A percentile compares a stretch with the other conserved stretches of the same genome.
Evolutionary conservation across 2,329 filamentous ascomycete species (phyloP).

Genomic region (Epichloe scottii): DNA sequence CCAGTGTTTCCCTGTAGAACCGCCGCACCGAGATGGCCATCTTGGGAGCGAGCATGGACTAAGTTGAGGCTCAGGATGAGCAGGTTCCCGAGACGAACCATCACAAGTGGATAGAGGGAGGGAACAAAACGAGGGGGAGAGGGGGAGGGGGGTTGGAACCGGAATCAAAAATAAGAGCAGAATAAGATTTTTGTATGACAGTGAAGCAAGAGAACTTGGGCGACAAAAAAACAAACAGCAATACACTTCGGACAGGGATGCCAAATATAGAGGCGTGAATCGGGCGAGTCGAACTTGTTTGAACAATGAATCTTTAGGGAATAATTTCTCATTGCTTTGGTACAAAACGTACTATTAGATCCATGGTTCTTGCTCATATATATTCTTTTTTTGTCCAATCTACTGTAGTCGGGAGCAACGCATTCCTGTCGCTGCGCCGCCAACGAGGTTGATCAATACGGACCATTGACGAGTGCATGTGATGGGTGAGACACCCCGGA

Average conservation of each 20-base stretch:
- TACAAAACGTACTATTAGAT: no score
- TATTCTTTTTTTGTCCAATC: background rate
- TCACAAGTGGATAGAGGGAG: background rate
- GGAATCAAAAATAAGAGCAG: background rate
- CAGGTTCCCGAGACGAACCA: conserved; percentile 10
- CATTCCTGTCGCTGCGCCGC: conserved; percentile 17
- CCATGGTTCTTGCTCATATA: background rate
- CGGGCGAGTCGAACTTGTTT: no score
- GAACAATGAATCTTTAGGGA: no score
- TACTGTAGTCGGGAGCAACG: conserved; percentile 19
- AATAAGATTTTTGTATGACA: background rate
- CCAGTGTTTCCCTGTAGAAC: background rate
- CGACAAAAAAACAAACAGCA: background rate
- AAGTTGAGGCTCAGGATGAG: conserved; percentile 7
- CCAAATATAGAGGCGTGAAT: no score
- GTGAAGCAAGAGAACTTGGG: background rate
- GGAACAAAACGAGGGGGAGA: background rate
- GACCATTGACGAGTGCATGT: background rate
- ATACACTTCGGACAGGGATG: background rate
- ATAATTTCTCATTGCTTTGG: background rate
- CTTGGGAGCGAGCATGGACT: background rate
- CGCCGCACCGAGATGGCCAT: background rate
- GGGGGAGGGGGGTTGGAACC: no score
- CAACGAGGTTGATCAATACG: background rate
- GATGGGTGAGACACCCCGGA: background rate